Percentiles rank a stretch among this genome's conserved stretches.
Evolutionary conservation across 371 early-diverging fungal genomes (phyloP).

Genomic region (Mucor irregularis): DNA sequence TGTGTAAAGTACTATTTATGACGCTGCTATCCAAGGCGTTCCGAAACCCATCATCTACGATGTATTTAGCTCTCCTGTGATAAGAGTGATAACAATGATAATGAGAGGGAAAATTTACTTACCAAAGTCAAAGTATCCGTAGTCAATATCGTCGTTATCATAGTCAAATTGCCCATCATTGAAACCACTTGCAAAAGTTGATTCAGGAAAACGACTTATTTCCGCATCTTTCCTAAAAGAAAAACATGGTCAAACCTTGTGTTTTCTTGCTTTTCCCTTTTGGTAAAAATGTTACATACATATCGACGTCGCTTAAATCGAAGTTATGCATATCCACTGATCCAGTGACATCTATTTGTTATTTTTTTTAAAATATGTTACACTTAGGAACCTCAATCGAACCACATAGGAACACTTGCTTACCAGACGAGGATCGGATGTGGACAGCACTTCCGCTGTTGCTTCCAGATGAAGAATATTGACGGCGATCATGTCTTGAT

Average conservation of each 20-base stretch:
- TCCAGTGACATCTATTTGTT: too few relatives aligned
- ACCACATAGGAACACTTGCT: background rate
- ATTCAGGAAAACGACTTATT: too few relatives aligned
- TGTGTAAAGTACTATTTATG: too few relatives aligned
- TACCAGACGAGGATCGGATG: slow-evolving; percentile 12
- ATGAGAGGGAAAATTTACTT: background rate
- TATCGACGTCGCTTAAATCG: background rate
- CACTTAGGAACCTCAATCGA: too few relatives aligned
- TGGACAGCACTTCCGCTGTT: background rate
- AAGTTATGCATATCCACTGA: slow-evolving; percentile 8
- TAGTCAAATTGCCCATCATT: too few relatives aligned
- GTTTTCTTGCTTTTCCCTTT: background rate
- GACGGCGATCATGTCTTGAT: background rate
- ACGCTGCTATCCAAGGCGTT: background rate
- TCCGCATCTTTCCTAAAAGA: slow-evolving; percentile 1
- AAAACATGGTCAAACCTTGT: too few relatives aligned
- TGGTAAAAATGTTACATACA: too few relatives aligned
- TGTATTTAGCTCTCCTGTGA: background rate
- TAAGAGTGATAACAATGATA: background rate
- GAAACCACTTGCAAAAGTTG: too few relatives aligned
- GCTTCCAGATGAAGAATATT: background rate
- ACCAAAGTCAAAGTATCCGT: background rate
- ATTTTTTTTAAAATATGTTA: background rate
- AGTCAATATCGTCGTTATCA: background rate
- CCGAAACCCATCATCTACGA: background rate